Evolutionary conservation across 208 protist species (phyloP), one percentile per base, ranked within the genome.

Genomic region (Leishmania major): DNA sequence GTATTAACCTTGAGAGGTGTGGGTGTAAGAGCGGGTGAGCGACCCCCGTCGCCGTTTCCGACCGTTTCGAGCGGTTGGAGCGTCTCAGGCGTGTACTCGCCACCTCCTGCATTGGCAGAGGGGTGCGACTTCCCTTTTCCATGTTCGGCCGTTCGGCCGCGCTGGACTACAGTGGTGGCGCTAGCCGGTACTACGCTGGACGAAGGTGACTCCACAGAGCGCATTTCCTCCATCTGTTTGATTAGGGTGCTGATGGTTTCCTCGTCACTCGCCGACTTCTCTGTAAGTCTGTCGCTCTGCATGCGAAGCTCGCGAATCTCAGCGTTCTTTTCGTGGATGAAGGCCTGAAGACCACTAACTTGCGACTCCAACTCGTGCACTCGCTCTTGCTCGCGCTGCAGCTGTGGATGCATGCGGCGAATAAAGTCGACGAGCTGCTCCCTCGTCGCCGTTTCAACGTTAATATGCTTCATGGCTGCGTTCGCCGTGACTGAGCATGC

Each of bases 161-260:
- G 78, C 73, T 45, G 59, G 19, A 35, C 69, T 43, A 55, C 28
- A 49, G 22, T 59, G 47, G 77, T 31, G 15, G 37, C 35, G 31
- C 60, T 78, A 31, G 51, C 19, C 15, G 53, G 22, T 19, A 19
- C 7, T 55, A 51, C 40, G 28, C 37, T 73, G 19, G 62, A 13
- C 19, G 53, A 19, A 15, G 82, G 43, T 43, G 57, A 15, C 74
- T 53, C 62, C 66, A 75, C 66, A 53, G 47, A 71, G 17, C 83
- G 80, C 64, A 87, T 87, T 62, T 87, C 89, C 79, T 96, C 94
- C 64, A 96, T 64, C 62, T 93, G 89, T 43, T 88, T 87, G 37
- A 97, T 90, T 6, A 97, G 83, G 7, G 84, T 84, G 17, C 85
- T 87, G 51, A 96, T 96, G 15, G 94, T 96, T 76, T 95, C 92